Conservation (phyloP, 805 yeast genomes). For the Barnettozyma vustinii region DNA sequence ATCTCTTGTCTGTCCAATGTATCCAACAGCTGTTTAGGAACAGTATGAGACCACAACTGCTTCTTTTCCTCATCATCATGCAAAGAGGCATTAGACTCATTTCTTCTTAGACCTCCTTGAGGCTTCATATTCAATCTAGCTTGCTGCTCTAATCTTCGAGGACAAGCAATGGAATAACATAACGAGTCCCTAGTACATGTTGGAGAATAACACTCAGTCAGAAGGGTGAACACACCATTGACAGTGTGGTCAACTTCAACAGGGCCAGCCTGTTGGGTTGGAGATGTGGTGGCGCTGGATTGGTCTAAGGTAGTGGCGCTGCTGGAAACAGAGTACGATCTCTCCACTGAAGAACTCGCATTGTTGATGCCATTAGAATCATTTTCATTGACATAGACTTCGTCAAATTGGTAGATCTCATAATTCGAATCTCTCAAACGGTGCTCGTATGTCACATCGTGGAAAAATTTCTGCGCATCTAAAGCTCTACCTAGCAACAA, state of each 20-base stretch:
- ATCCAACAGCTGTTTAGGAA: constrained; percentile 72
- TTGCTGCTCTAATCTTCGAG: constrained; percentile 91
- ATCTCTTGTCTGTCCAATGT: constrained; percentile 77
- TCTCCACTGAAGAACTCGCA: constrained; percentile 24
- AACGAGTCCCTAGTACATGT: constrained; percentile 85
- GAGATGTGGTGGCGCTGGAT: neutral
- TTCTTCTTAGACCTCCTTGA: constrained; percentile 75
- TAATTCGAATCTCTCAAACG: constrained; percentile 79
- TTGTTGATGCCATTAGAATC: constrained; percentile 3
- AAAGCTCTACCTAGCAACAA: constrained; percentile 82
- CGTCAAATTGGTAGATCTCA: constrained; percentile 84
- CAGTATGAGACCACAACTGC: constrained; percentile 91
- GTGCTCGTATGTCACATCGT: constrained; percentile 94
- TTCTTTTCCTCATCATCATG: constrained; percentile 76
- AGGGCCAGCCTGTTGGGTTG: constrained; percentile 9
- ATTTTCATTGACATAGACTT: constrained; percentile 39
- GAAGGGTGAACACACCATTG: constrained; percentile 87
- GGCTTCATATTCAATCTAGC: constrained; percentile 86
- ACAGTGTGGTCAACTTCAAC: constrained; percentile 35
- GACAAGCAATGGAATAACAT: constrained; percentile 95
- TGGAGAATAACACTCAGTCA: constrained; percentile 95
- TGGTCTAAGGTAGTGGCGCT: constrained; percentile 13
- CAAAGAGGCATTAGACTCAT: constrained; percentile 62
- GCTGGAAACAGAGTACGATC: constrained; percentile 20
- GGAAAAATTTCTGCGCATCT: constrained; percentile 91